Evolutionary conservation across 1,284 basidiomycete genomes (phyloP).

Genomic region (Melampsora americana): DNA sequence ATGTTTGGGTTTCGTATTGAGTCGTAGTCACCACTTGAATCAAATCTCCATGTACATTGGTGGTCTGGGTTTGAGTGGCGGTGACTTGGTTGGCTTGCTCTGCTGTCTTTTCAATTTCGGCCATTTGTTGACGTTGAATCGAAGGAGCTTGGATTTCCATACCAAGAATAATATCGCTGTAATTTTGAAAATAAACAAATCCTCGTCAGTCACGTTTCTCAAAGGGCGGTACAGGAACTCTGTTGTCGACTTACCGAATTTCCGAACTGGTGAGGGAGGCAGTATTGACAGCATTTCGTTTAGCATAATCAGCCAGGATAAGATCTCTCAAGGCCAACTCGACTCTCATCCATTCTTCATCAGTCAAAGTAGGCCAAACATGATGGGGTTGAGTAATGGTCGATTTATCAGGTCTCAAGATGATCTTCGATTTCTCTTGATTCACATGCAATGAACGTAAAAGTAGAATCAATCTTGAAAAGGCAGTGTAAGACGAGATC

Average conservation of each 20-base stretch:
- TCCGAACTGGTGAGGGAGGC: conserved; percentile 94
- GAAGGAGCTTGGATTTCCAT: conserved; percentile 87
- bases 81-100: conserved; percentile 94
- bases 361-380: conserved; percentile 90
- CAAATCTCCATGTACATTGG: conserved; percentile 94
- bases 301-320: conserved; percentile 93
- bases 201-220: not conserved
- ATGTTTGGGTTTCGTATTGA: conserved; percentile 95
- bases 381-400: conserved; percentile 95
- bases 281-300: conserved; percentile 97
- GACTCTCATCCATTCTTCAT: conserved; percentile 99
- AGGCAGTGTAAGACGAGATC: conserved; percentile 97
- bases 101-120: conserved; percentile 92
- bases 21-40: conserved; percentile 96
- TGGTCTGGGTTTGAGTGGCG: conserved; percentile 93
- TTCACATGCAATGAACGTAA: conserved; percentile 97
- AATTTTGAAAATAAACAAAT: not conserved
- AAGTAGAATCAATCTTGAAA: conserved; percentile 92
- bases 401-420: conserved; percentile 61
- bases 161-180: conserved; percentile 86
- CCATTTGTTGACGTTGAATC: conserved; percentile 95
- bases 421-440: conserved; percentile 91
- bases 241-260: conserved; percentile 60
- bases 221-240: conserved; percentile 49
- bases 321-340: conserved; percentile 95